Evolutionary conservation across 140 eudicot species (phyloP).

Genomic region (Anethum foeniculum): DNA sequence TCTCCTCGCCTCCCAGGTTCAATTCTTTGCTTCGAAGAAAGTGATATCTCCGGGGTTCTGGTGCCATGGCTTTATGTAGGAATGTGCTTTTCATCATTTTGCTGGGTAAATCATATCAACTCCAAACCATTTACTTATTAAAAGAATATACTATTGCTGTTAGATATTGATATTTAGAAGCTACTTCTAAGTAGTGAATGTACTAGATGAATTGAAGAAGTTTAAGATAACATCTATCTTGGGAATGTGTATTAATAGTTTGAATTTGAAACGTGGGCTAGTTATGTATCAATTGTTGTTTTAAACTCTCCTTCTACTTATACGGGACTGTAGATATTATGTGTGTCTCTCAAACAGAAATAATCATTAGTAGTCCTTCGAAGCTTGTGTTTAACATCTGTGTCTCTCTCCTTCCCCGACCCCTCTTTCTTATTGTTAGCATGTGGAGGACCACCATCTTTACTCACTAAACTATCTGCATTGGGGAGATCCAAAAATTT

Average conservation of each 20-base stretch:
- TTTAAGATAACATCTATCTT: not conserved
- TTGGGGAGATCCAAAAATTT: constrained; percentile 75
- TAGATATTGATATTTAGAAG: not conserved
- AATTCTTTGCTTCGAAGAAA: constrained; percentile 50
- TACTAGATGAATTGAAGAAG: not conserved
- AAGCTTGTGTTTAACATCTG: not conserved
- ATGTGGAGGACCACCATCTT: constrained; percentile 87
- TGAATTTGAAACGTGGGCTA: not conserved
- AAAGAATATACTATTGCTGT: not conserved
- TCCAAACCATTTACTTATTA: not conserved
- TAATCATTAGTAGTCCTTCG: not conserved
- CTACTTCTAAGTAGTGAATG: not conserved
- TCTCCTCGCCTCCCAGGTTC: constrained; percentile 63
- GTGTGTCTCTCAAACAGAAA: not conserved
- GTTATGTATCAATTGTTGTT: not conserved
- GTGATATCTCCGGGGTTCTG: constrained; percentile 68
- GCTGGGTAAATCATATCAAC: constrained; percentile 48
- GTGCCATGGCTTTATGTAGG: constrained; percentile 87
- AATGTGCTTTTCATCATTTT: constrained; percentile 87
- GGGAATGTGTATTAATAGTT: not conserved
- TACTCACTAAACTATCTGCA: constrained; percentile 73
- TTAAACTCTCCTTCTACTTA: not conserved
- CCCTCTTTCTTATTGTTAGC: constrained; percentile 25
- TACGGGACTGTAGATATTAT: not conserved
- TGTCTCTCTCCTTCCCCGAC: not conserved